These are phyloP conservation scores for Arxiozyma heterogenica DNA, from an alignment of 1,139 yeast species.

Conservation along the genomic window DNA sequence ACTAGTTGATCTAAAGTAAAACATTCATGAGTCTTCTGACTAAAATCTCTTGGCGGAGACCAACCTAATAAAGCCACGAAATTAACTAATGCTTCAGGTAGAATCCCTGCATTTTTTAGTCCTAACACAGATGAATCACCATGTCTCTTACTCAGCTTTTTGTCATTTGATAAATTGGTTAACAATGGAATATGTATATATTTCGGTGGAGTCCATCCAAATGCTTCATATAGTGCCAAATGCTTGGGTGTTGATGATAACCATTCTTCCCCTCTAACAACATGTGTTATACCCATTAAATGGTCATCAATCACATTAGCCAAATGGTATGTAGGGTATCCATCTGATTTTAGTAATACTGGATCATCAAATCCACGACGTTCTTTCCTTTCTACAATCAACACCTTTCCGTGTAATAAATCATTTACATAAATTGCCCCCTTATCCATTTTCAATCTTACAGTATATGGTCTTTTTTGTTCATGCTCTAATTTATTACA, in stretches of 20 bases:
- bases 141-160: constrained; percentile 76
- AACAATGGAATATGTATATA: constrained; percentile 86
- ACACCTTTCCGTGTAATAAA: constrained; percentile 63
- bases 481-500: constrained; percentile 31
- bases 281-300: constrained; percentile 85
- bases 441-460: constrained; percentile 64
- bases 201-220: constrained; percentile 77
- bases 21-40: constrained; percentile 54
- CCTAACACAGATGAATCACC: constrained; percentile 69
- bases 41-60: constrained; percentile 60
- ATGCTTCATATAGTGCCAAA: constrained; percentile 72
- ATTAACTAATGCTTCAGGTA: constrained; percentile 82
- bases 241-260: constrained; percentile 92
- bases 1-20: constrained; percentile 48
- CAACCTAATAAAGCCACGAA: constrained; percentile 91
- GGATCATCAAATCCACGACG: constrained; percentile 74
- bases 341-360: constrained; percentile 80
- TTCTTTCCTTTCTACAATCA: constrained; percentile 64
- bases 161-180: constrained; percentile 67
- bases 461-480: constrained; percentile 34
- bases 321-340: constrained; percentile 90
- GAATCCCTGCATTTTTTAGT: constrained; percentile 51
- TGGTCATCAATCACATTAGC: constrained; percentile 96
- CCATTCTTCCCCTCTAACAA: constrained; percentile 97
- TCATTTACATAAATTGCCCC: constrained; percentile 60